A percentile compares a stretch with the other conserved stretches of the same genome.
Conservation (phyloP, 129 eudicot genomes). For the Rutidosis leptorrhynchoides region DNA sequence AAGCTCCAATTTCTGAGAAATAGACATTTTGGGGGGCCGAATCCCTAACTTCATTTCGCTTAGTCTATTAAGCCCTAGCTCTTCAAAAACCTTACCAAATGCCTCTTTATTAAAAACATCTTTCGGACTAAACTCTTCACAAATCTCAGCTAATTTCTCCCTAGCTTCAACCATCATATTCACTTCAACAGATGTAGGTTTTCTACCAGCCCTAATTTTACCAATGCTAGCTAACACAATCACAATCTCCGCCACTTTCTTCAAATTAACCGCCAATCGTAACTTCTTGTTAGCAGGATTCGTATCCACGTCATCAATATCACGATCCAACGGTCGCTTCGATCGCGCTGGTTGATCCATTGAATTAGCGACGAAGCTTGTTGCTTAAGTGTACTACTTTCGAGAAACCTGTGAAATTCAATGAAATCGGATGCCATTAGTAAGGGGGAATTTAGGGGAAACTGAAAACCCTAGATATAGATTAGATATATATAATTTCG, state of each 20-base stretch:
- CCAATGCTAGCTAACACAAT: conserved; percentile 65
- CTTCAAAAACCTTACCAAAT: conserved; percentile 58
- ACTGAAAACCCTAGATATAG: not conserved
- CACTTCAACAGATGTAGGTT: conserved; percentile 43
- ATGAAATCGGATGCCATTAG: not conserved
- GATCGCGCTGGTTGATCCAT: not conserved
- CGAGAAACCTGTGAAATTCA: not conserved
- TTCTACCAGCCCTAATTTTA: conserved; percentile 61
- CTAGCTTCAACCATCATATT: conserved; percentile 60
- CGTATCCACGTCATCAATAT: not conserved
- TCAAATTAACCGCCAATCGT: conserved; percentile 20
- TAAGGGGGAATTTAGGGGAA: not conserved
- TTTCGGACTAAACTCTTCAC: conserved; percentile 53
- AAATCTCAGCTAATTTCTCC: conserved; percentile 47
- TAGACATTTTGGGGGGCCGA: conserved; percentile 55
- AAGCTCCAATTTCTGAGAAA: conserved; percentile 45
- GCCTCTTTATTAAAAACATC: conserved; percentile 57
- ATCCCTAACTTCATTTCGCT: conserved; percentile 48
- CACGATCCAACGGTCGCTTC: not conserved
- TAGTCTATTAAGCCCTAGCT: conserved; percentile 50
- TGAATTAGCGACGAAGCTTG: not conserved
- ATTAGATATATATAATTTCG: not conserved
- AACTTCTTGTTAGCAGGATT: not conserved
- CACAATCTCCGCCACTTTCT: conserved; percentile 65
- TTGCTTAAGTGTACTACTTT: not conserved